phyloP scores from a whole-genome alignment of 78 protist genomes.

The Dictyostelium citrinum region DNA sequence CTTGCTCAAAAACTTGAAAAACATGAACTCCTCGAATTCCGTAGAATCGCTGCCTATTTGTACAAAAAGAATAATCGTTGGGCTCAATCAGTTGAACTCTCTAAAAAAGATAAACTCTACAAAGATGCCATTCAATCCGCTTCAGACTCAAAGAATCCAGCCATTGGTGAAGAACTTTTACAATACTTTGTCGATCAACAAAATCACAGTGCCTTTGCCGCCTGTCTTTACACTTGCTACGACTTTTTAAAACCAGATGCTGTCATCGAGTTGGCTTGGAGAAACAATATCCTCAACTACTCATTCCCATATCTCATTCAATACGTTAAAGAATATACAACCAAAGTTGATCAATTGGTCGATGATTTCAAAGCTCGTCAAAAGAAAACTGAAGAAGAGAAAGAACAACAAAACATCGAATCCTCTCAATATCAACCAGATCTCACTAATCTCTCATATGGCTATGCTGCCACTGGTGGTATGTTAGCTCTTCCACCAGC shows the following conservation, averaged over 20 bases:
- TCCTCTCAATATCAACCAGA: conserved; percentile 68
- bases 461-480: conserved; percentile 77
- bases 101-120: conserved; percentile 96
- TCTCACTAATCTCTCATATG: conserved; percentile 38
- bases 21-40: conserved; percentile 97
- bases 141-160: conserved; percentile 89
- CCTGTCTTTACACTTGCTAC: conserved; percentile 97
- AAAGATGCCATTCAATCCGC: conserved; percentile 98
- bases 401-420: conserved; percentile 58
- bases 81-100: conserved; percentile 92
- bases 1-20: conserved; percentile 94
- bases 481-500: conserved; percentile 72
- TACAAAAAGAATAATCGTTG: conserved; percentile 89
- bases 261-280: conserved; percentile 99
- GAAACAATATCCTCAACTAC: conserved; percentile 93
- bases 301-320: conserved; percentile 99
- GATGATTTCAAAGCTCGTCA: conserved; percentile 45
- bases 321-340: conserved; percentile 55
- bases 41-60: conserved; percentile 96
- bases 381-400: conserved; percentile 74
- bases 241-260: conserved; percentile 95
- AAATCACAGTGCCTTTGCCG: conserved; percentile 94
- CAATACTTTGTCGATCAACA: conserved; percentile 92
- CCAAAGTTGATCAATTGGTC: conserved; percentile 41
- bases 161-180: conserved; percentile 94